Base-by-base conservation (phyloP, 768 basidiomycete genomes). In the Hypholoma fasciculare region DNA sequence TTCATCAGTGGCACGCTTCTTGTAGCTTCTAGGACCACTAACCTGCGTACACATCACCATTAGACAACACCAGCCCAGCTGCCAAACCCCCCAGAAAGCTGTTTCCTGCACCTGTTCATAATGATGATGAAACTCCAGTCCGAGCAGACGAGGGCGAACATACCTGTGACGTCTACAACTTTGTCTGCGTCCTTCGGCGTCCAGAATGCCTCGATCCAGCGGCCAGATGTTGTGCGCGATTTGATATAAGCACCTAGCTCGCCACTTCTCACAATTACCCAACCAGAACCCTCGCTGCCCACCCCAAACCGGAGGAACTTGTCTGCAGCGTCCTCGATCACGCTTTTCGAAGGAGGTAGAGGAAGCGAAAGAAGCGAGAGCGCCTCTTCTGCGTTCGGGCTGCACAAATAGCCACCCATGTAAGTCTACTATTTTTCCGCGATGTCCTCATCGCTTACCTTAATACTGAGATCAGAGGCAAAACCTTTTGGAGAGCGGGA, bases 301-400 rank as follows among this genome's bases (percentile, higher is more conserved):
- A 89, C 75, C 4, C 86, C 84, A 56, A 88, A 72, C 12, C 81
- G 77, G 43, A 92, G 75, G 66, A 95, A 86, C 48, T 75, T 69
- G 9, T 68, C 69, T 26, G 88, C 88, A 7, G 92, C 94, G 50
- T 80, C 72, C 71, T 94, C 89, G 44, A 96, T 81, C 1, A 73
- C 67, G 8, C 73, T 61, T 59, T 76, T 81, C 0, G 82, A 82
- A 9, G 83, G 76, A 7, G 84, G 76, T 0, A 73, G 63, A 5
- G 78, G 70, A 43, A 83, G 65, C 1, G 87, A 86, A 37, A 94
- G 80, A 5, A 94, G 75, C 3, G 76, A 72, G 27, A 90, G 74
- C 0, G 92, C 92, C 69, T 96, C 94, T 63, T 90, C 86, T 19
- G 94, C 92, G 67, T 96, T 96, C 2, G 94, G 94, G 63, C 92